Evolutionary conservation across 345 rosid genomes (phyloP).

Genomic region (Aquilaria yunnanensis): DNA sequence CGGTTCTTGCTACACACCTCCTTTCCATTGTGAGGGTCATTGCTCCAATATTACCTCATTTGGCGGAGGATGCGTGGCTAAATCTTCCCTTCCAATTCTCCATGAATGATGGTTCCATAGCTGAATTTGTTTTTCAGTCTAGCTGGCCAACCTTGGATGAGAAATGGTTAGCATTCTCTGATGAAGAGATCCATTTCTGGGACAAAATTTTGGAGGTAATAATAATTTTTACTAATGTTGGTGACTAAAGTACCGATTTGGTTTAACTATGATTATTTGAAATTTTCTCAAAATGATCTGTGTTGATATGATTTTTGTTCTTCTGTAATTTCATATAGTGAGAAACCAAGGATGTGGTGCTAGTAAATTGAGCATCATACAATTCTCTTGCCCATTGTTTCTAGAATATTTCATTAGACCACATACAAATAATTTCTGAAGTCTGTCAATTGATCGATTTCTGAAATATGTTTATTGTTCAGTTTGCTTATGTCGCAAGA

Average conservation of each 20-base stretch:
- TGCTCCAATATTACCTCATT: slow-evolving; percentile 89
- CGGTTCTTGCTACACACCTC: slow-evolving; percentile 88
- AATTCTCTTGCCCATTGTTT: no score
- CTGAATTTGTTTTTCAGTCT: slow-evolving; percentile 73
- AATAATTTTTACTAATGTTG: background rate
- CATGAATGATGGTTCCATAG: slow-evolving; percentile 50
- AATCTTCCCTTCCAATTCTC: slow-evolving; percentile 73
- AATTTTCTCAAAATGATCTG: no score
- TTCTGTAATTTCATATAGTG: no score
- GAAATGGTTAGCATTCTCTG: slow-evolving; percentile 58
- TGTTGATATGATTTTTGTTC: no score
- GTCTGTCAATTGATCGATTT: no score
- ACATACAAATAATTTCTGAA: no score
- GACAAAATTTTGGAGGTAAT: slow-evolving; percentile 78
- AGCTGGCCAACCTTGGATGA: slow-evolving; percentile 72
- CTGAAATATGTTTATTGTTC: no score
- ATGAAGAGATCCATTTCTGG: slow-evolving; percentile 70
- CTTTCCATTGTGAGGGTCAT: slow-evolving; percentile 70
- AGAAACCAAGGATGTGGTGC: no score
- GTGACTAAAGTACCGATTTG: background rate
- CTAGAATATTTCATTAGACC: no score
- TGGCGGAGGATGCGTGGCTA: slow-evolving; percentile 96
- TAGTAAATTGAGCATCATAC: no score
- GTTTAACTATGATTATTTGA: no score
- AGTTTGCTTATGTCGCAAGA: no score